These are phyloP conservation scores for Urostyla sp. DNA, from an alignment of 73 alveolate species.

Conservation along the genomic window DNA sequence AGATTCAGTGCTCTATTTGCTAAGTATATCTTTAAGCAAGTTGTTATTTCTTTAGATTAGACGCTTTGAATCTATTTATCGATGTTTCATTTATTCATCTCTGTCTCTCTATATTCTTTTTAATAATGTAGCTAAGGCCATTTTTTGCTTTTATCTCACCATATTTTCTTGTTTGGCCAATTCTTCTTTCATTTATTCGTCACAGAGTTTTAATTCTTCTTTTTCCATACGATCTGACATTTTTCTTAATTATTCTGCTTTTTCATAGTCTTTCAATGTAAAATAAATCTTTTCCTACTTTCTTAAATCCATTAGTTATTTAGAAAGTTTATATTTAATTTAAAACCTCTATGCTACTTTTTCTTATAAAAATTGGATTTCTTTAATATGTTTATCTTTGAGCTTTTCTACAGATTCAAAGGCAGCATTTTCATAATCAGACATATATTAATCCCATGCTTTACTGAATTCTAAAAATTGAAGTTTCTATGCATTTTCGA, in stretches of 20 bases:
- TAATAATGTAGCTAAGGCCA: slow-evolving; percentile 63
- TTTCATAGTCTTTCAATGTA: slow-evolving; percentile 51
- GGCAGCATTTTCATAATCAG: slow-evolving; percentile 74
- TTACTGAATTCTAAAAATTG: slow-evolving; percentile 43
- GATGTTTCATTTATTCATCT: slow-evolving; percentile 66
- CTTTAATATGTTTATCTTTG: slow-evolving; percentile 51
- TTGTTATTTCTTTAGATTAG: slow-evolving; percentile 74
- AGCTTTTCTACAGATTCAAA: slow-evolving; percentile 57
- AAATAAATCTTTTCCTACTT: slow-evolving; percentile 57
- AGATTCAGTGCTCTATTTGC: slow-evolving; percentile 65
- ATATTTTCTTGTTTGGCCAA: slow-evolving; percentile 37
- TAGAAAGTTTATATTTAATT: slow-evolving; percentile 26
- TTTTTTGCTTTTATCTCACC: slow-evolving; percentile 51
- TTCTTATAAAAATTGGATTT: slow-evolving; percentile 22
- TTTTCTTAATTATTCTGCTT: slow-evolving; percentile 61
- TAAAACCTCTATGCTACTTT: slow-evolving; percentile 25
- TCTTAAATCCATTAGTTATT: slow-evolving; percentile 57
- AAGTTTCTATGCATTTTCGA: slow-evolving; percentile 50
- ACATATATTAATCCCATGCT: slow-evolving; percentile 67
- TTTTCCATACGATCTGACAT: slow-evolving; percentile 58
- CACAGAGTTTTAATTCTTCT: slow-evolving; percentile 35
- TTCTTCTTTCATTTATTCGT: slow-evolving; percentile 34
- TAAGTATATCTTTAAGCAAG: slow-evolving; percentile 62
- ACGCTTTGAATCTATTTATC: slow-evolving; percentile 71
- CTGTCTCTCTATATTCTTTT: slow-evolving; percentile 75